These are phyloP conservation scores for Pleurotus platypus DNA, from an alignment of 768 basidiomycete species.

Conservation along the genomic window DNA sequence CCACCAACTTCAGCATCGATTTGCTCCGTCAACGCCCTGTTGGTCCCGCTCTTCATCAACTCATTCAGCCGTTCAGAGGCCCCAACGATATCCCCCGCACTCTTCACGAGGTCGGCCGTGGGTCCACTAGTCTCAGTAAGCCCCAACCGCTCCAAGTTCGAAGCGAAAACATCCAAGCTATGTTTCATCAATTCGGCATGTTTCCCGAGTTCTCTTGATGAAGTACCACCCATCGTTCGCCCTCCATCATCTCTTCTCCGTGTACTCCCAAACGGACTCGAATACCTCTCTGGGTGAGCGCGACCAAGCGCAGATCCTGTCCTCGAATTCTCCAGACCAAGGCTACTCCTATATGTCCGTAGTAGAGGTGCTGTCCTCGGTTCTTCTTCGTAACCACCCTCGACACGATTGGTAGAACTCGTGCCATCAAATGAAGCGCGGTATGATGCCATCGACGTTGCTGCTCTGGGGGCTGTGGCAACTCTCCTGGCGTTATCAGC, in stretches of 20 bases:
- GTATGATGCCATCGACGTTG: constrained; percentile 57
- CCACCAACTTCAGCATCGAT: constrained; percentile 71
- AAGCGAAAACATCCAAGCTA: not conserved
- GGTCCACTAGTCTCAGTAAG: not conserved
- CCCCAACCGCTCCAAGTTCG: constrained; percentile 1
- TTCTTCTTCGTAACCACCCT: constrained; percentile 21
- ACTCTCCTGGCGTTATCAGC: constrained; percentile 16
- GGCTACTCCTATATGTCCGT: constrained; percentile 35
- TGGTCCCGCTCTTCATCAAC: constrained; percentile 52
- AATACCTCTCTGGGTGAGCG: constrained; percentile 8
- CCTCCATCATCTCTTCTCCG: constrained; percentile 7
- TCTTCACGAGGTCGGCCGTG: constrained; percentile 48
- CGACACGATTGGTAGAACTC: constrained; percentile 12
- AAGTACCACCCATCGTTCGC: not conserved
- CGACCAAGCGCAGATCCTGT: not conserved
- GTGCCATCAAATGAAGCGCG: constrained; percentile 23
- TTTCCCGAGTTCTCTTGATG: constrained; percentile 10
- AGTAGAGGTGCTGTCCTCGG: constrained; percentile 36
- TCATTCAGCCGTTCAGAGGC: constrained; percentile 66
- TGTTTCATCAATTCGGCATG: constrained; percentile 7
- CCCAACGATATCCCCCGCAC: constrained; percentile 60
- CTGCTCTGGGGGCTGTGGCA: constrained; percentile 29
- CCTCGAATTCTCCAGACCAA: constrained; percentile 2
- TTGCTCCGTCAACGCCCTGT: constrained; percentile 65
- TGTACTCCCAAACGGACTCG: constrained; percentile 26